These are phyloP conservation scores for Biscogniauxia marginata DNA, from an alignment of 2,329 filamentous ascomycete genomes.

Conservation along the genomic window DNA sequence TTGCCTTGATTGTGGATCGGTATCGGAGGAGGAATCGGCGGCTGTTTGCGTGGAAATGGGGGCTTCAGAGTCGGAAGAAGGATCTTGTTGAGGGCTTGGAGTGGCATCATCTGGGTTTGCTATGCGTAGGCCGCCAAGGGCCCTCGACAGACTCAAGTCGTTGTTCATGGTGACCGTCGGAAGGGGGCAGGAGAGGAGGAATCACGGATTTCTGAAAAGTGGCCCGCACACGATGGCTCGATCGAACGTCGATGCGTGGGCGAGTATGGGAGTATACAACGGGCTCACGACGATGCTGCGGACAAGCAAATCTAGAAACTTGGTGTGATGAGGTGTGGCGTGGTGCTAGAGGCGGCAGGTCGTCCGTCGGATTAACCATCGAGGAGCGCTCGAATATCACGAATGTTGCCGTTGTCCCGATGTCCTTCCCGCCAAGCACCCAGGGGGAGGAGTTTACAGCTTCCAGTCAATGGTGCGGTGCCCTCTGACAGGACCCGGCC, in stretches of 20 bases:
- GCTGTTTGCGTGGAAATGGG: constrained; percentile 20
- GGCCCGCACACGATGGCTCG: constrained; percentile 1
- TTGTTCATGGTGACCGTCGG: constrained; percentile 67
- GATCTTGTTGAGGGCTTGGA: constrained; percentile 33
- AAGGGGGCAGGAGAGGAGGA: neutral
- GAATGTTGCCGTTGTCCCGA: constrained; percentile 6
- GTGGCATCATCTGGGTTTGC: constrained; percentile 85
- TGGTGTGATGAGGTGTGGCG: constrained; percentile 12
- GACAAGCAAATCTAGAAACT: constrained; percentile 6
- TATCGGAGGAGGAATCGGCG: constrained; percentile 20
- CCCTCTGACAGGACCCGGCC: constrained; percentile 15
- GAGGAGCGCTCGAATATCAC: constrained; percentile 1
- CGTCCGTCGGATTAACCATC: constrained; percentile 14
- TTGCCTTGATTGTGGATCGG: constrained; percentile 23
- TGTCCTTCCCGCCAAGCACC: constrained; percentile 3
- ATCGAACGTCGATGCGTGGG: constrained; percentile 10
- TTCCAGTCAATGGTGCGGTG: constrained; percentile 1
- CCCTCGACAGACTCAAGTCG: constrained; percentile 88
- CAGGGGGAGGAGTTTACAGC: constrained; percentile 5
- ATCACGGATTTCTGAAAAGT: neutral
- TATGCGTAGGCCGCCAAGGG: constrained; percentile 90
- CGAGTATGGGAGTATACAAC: neutral
- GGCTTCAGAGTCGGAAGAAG: constrained; percentile 32
- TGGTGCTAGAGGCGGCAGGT: constrained; percentile 7
- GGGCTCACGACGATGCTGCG: constrained; percentile 5